Evolutionary conservation across 1,284 basidiomycete species (phyloP).

Genomic region (Hortiboletus rubellus): DNA sequence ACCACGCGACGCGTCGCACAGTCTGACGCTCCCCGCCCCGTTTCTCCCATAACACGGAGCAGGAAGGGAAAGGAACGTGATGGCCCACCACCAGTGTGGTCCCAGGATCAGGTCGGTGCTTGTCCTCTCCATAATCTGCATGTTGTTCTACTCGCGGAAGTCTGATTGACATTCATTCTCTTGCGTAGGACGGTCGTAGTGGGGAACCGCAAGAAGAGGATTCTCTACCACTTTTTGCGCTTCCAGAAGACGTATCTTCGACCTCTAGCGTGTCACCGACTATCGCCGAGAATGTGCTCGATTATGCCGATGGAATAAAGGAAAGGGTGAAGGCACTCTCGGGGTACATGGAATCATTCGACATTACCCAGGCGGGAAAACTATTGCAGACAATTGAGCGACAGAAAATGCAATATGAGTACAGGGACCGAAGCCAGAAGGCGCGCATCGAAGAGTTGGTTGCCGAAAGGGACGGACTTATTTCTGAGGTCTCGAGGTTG

Average conservation of each 20-base stretch:
- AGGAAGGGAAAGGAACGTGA: conserved; percentile 30
- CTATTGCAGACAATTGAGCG: conserved; percentile 20
- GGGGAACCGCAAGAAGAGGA: conserved; percentile 9
- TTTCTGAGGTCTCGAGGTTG: conserved; percentile 17
- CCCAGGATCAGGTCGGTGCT: conserved; percentile 16
- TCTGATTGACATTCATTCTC: conserved; percentile 3
- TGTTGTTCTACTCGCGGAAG: neutral
- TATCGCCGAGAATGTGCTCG: conserved; percentile 28
- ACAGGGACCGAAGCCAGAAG: conserved; percentile 26
- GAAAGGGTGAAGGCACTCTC: conserved; percentile 25
- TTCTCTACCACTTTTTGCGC: conserved; percentile 23
- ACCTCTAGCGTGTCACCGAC: conserved; percentile 26
- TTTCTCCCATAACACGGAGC: conserved; percentile 1
- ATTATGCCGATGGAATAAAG: conserved; percentile 26
- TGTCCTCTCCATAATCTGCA: neutral
- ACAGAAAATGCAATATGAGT: conserved; percentile 29
- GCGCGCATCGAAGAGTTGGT: conserved; percentile 24
- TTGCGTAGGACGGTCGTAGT: conserved; percentile 2
- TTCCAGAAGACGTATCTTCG: conserved; percentile 14
- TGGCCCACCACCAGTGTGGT: neutral
- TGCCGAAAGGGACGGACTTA: conserved; percentile 22
- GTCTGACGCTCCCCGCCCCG: neutral
- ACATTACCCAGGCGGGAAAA: conserved; percentile 19
- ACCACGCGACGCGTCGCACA: conserved; percentile 13
- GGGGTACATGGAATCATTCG: conserved; percentile 32